phyloP scores from a whole-genome alignment of 352 stramenopile species.

The Thalassiosira hispida region DNA sequence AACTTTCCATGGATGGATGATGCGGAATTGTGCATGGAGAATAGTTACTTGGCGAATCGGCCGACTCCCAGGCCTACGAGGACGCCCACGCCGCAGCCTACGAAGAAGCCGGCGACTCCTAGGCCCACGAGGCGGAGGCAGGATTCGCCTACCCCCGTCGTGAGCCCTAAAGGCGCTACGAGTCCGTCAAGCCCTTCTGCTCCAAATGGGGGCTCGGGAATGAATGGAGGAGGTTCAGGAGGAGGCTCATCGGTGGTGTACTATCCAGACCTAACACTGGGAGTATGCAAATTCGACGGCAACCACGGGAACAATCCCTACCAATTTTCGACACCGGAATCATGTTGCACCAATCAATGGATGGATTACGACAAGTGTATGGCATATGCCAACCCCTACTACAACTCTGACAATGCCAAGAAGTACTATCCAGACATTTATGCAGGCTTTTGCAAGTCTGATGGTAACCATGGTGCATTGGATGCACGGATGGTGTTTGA shows the following conservation, averaged over 20 bases:
- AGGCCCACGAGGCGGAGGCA: constrained; percentile 1
- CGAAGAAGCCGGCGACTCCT: neutral
- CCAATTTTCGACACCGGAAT: constrained; percentile 9
- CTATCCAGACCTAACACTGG: constrained; percentile 28
- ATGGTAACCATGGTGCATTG: neutral
- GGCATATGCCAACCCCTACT: constrained; percentile 11
- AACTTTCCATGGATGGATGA: constrained; percentile 41
- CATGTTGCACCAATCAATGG: constrained; percentile 14
- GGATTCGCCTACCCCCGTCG: too few relatives aligned
- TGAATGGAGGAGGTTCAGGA: too few relatives aligned
- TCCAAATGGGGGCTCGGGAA: too few relatives aligned
- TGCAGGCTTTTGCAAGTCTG: neutral
- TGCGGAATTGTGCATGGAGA: constrained; percentile 13
- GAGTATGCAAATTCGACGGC: constrained; percentile 34
- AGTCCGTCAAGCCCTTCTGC: too few relatives aligned
- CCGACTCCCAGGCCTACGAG: neutral
- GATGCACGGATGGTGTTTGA: constrained; percentile 14
- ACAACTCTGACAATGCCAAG: neutral
- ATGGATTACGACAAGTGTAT: constrained; percentile 35
- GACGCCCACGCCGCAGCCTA: neutral
- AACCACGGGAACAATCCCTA: constrained; percentile 20
- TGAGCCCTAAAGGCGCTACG: too few relatives aligned
- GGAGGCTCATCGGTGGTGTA: too few relatives aligned
- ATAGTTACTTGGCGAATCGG: constrained; percentile 2
- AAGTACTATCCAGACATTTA: constrained; percentile 9